Conservation (phyloP, 148 eudicot species). For the Persicaria maculosa region DNA sequence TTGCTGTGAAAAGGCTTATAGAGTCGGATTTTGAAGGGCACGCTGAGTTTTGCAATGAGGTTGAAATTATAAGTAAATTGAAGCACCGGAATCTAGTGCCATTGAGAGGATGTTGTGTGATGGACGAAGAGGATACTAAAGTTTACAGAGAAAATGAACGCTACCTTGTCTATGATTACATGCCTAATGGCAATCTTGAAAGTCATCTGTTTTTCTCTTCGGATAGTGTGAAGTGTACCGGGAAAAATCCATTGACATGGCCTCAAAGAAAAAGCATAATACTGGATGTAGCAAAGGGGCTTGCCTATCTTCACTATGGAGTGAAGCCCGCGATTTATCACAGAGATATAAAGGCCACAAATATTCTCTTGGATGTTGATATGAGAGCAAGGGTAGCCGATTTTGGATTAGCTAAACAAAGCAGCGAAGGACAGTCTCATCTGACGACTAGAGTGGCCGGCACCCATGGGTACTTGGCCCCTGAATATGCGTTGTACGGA, state of each 20-base stretch:
- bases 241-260: constrained; percentile 44
- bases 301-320: constrained; percentile 72
- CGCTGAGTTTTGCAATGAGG: constrained; percentile 70
- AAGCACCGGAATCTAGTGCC: constrained; percentile 74
- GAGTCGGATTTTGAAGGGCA: constrained; percentile 56
- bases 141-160: constrained; percentile 34
- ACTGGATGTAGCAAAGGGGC: constrained; percentile 69
- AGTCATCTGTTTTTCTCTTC: constrained; percentile 47
- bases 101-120: constrained; percentile 76
- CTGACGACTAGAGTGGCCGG: constrained; percentile 79
- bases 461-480: constrained; percentile 80
- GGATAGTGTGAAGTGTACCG: constrained; percentile 12
- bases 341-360: constrained; percentile 71
- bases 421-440: constrained; percentile 62
- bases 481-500: constrained; percentile 78
- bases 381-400: constrained; percentile 79
- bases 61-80: constrained; percentile 78
- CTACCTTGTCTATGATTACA: constrained; percentile 71
- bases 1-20: constrained; percentile 63
- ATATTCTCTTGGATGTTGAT: constrained; percentile 58
- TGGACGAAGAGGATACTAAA: constrained; percentile 27
- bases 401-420: constrained; percentile 72
- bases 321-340: constrained; percentile 70
- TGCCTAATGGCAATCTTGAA: constrained; percentile 80
- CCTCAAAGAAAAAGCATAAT: constrained; percentile 68